phyloP scores from a whole-genome alignment of 1,284 basidiomycete genomes.

The Marasmius fiardii region DNA sequence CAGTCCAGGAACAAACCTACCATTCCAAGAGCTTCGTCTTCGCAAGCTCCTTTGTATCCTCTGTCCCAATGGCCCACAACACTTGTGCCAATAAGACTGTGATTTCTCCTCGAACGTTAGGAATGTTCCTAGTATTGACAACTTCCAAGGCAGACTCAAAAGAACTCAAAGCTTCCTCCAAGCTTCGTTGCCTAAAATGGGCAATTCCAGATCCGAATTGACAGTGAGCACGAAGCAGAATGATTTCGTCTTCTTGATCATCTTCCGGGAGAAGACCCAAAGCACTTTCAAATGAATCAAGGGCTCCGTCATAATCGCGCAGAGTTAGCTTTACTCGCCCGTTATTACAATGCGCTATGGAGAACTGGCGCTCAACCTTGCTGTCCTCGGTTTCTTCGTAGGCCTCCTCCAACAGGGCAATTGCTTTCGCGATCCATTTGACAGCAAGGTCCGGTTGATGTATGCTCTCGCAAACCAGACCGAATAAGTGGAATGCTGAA shows the following conservation, averaged over 20 bases:
- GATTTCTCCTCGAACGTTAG: conserved; percentile 60
- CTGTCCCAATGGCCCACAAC: conserved; percentile 77
- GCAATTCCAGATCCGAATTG: conserved; percentile 73
- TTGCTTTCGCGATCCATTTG: conserved; percentile 61
- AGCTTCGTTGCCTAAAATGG: conserved; percentile 60
- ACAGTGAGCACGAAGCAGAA: conserved; percentile 57
- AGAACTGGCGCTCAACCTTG: conserved; percentile 75
- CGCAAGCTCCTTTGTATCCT: conserved; percentile 74
- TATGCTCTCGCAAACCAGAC: conserved; percentile 83
- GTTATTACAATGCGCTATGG: conserved; percentile 80
- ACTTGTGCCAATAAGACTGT: conserved; percentile 75
- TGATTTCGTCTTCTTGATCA: conserved; percentile 30
- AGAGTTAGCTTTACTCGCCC: conserved; percentile 73
- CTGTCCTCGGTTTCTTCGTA: conserved; percentile 89
- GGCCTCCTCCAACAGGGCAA: conserved; percentile 73
- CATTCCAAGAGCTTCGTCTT: conserved; percentile 83
- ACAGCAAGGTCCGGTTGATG: conserved; percentile 67
- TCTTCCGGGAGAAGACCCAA: conserved; percentile 66
- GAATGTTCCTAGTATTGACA: conserved; percentile 38
- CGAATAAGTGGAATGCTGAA: conserved; percentile 81
- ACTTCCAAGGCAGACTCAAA: conserved; percentile 68
- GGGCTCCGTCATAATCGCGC: conserved; percentile 56
- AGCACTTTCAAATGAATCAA: conserved; percentile 72
- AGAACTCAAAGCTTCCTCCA: conserved; percentile 59
- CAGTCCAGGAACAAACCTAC: conserved; percentile 40